phyloP scores from a whole-genome alignment of 306 rosid species.

The Lablab purpureus region DNA sequence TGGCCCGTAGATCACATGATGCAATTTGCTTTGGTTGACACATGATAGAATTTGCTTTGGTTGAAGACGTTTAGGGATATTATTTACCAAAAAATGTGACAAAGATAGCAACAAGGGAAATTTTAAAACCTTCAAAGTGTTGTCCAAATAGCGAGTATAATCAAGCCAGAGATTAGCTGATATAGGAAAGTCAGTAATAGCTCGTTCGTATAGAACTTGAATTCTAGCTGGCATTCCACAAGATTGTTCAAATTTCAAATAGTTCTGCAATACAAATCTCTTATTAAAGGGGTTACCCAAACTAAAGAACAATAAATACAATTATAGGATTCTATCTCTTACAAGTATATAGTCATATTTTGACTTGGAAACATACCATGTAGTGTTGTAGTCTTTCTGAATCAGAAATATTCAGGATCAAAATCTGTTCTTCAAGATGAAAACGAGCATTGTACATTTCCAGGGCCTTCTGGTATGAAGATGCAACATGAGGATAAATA shows the following conservation, averaged over 20 bases:
- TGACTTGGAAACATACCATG: slow-evolving; percentile 57
- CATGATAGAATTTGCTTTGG: not conserved
- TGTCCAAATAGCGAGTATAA: slow-evolving; percentile 82
- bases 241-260: slow-evolving; percentile 84
- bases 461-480: slow-evolving; percentile 77
- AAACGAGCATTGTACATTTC: slow-evolving; percentile 77
- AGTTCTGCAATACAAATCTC: slow-evolving; percentile 62
- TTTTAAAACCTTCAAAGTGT: slow-evolving; percentile 78
- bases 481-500: slow-evolving; percentile 64
- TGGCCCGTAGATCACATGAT: not conserved
- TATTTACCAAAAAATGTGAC: not conserved
- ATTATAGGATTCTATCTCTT: slow-evolving; percentile 8
- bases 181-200: slow-evolving; percentile 83
- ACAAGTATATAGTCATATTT: slow-evolving; percentile 26
- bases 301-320: slow-evolving; percentile 8
- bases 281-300: slow-evolving; percentile 21
- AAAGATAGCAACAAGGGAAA: slow-evolving; percentile 21
- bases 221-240: slow-evolving; percentile 83
- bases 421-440: slow-evolving; percentile 72
- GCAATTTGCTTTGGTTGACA: not conserved
- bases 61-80: not conserved
- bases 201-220: slow-evolving; percentile 84
- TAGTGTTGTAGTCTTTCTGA: slow-evolving; percentile 71
- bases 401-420: slow-evolving; percentile 63
- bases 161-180: slow-evolving; percentile 86